Conservation (phyloP, 1,139 yeast species). For the Suhomyces kunorum region DNA sequence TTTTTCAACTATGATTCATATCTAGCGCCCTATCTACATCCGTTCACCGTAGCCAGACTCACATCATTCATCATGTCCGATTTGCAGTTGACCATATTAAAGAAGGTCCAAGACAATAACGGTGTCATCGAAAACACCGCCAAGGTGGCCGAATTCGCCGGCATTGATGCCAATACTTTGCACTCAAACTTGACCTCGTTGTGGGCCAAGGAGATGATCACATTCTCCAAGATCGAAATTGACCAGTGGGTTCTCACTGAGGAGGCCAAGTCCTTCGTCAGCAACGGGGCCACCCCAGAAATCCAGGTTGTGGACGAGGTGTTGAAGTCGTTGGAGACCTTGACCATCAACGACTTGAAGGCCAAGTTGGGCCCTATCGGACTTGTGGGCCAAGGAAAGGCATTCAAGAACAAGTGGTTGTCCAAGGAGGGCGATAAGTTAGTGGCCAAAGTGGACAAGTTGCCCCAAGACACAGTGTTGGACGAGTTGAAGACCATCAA, state of each 20-base stretch:
- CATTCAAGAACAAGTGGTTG: slow-evolving; percentile 98
- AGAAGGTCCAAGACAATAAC: slow-evolving; percentile 56
- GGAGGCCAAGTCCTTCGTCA: slow-evolving; percentile 81
- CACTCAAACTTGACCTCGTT: slow-evolving; percentile 83
- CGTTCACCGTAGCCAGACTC: slow-evolving; percentile 1
- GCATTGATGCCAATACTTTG: slow-evolving; percentile 41
- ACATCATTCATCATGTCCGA: slow-evolving; percentile 47
- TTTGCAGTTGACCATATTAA: slow-evolving; percentile 57
- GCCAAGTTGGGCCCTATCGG: slow-evolving; percentile 79
- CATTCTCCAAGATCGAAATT: slow-evolving; percentile 69
- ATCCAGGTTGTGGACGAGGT: slow-evolving; percentile 77
- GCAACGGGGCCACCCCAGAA: slow-evolving; percentile 82
- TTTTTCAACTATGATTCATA: slow-evolving; percentile 13
- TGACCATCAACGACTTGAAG: slow-evolving; percentile 80
- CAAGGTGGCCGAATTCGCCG: slow-evolving; percentile 49
- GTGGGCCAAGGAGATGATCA: slow-evolving; percentile 80
- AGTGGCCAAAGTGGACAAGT: slow-evolving; percentile 52
- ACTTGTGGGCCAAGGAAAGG: slow-evolving; percentile 93
- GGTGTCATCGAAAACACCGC: slow-evolving; percentile 68
- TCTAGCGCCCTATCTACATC: slow-evolving; percentile 1
- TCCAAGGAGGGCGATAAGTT: slow-evolving; percentile 81
- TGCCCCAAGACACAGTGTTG: slow-evolving; percentile 70
- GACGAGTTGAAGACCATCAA: slow-evolving; percentile 61
- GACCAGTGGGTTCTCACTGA: slow-evolving; percentile 75
- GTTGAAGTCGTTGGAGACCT: slow-evolving; percentile 70